These are phyloP conservation scores for Pleurotus citrinopileatus DNA, from an alignment of 768 basidiomycete genomes.

Conservation along the genomic window DNA sequence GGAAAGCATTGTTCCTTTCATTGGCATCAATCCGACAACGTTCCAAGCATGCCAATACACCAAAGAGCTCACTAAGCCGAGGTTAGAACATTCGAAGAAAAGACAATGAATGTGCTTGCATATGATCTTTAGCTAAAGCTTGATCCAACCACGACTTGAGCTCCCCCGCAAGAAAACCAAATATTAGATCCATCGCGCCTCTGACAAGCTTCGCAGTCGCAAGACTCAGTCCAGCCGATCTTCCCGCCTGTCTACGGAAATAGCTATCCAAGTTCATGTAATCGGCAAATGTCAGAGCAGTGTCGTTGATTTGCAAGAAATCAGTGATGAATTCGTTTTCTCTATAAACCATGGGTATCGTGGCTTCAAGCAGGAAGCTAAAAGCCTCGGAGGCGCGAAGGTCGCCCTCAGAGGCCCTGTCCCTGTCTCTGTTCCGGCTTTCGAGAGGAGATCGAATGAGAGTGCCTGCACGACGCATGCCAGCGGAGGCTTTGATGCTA, in stretches of 20 bases:
- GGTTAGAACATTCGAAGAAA: not conserved
- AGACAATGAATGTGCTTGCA: slow-evolving; percentile 44
- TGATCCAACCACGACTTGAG: slow-evolving; percentile 83
- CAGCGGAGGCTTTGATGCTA: slow-evolving; percentile 47
- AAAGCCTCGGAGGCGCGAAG: slow-evolving; percentile 76
- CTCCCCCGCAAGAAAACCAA: slow-evolving; percentile 86
- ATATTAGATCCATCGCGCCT: slow-evolving; percentile 91
- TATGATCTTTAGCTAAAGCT: slow-evolving; percentile 67
- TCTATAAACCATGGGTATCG: slow-evolving; percentile 69
- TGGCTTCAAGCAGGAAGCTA: slow-evolving; percentile 68
- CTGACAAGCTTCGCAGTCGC: slow-evolving; percentile 78
- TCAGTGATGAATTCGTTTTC: slow-evolving; percentile 90
- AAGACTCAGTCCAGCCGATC: slow-evolving; percentile 62
- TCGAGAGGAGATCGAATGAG: slow-evolving; percentile 80
- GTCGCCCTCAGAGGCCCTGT: slow-evolving; percentile 54
- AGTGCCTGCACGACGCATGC: slow-evolving; percentile 81
- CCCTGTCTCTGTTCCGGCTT: slow-evolving; percentile 53
- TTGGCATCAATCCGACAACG: slow-evolving; percentile 74
- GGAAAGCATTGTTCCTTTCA: slow-evolving; percentile 74
- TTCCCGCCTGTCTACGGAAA: slow-evolving; percentile 88
- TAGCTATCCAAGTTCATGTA: slow-evolving; percentile 93
- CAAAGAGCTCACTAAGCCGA: slow-evolving; percentile 71
- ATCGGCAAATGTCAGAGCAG: slow-evolving; percentile 89
- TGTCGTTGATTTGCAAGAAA: slow-evolving; percentile 90
- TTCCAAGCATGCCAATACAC: slow-evolving; percentile 78